These are phyloP conservation scores for Salix purpurea DNA, from an alignment of 345 rosid genomes.

Conservation along the genomic window DNA sequence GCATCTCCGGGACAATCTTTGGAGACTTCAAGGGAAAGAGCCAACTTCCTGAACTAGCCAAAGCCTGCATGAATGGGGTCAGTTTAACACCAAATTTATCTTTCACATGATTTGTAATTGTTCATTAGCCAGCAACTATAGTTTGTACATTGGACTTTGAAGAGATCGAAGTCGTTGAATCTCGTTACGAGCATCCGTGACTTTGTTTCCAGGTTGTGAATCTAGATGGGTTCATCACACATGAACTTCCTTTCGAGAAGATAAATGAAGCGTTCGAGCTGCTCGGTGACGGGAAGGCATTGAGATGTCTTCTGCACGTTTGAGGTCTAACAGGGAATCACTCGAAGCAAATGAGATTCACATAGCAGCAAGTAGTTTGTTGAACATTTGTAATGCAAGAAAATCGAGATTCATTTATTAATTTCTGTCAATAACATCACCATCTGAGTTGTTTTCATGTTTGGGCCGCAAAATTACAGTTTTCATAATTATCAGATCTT, in stretches of 20 bases:
- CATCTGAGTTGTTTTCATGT: neutral
- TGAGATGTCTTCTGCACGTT: slow-evolving; percentile 35
- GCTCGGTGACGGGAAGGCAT: slow-evolving; percentile 32
- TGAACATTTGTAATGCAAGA: neutral
- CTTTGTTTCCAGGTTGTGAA: slow-evolving; percentile 25
- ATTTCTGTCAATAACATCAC: neutral
- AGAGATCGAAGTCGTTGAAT: neutral
- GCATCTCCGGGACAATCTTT: slow-evolving; percentile 24
- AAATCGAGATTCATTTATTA: neutral
- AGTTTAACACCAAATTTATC: neutral
- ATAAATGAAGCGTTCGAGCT: slow-evolving; percentile 35
- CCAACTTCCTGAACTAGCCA: slow-evolving; percentile 29
- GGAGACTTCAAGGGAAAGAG: slow-evolving; percentile 33
- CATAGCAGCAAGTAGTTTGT: neutral
- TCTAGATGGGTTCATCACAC: slow-evolving; percentile 26
- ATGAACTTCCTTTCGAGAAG: slow-evolving; percentile 36
- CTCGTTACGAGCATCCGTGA: neutral
- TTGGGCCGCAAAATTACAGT: neutral
- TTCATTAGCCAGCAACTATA: neutral
- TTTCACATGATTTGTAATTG: neutral
- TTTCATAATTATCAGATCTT: neutral
- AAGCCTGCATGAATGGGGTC: slow-evolving; percentile 27
- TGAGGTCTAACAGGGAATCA: slow-evolving; percentile 1
- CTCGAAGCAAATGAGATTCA: too few relatives aligned
- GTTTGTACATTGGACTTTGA: neutral